phyloP scores from a whole-genome alignment of 768 basidiomycete genomes.

The Boletus rubroflammeus region DNA sequence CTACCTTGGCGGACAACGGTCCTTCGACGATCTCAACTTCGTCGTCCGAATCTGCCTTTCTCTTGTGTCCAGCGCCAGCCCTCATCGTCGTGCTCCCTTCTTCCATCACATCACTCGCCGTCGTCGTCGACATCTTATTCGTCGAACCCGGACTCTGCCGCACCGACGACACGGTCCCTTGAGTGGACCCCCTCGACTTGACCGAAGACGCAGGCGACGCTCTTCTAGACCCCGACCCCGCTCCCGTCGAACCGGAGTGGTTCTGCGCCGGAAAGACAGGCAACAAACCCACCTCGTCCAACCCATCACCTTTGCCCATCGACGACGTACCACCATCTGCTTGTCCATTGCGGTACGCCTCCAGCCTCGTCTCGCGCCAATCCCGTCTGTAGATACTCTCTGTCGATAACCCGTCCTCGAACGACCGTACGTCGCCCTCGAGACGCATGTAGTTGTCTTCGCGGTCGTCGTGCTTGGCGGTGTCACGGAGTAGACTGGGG shows the following conservation, averaged over 20 bases:
- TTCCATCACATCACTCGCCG: conserved; percentile 41
- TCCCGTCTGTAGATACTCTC: conserved; percentile 71
- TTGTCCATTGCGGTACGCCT: conserved; percentile 14
- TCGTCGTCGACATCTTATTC: conserved; percentile 43
- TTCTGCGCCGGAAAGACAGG: conserved; percentile 22
- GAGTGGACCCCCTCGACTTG: conserved; percentile 35
- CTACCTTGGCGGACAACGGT: conserved; percentile 37
- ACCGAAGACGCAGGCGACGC: conserved; percentile 50
- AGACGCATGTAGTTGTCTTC: conserved; percentile 17
- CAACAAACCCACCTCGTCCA: conserved; percentile 30
- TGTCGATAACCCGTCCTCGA: conserved; percentile 60
- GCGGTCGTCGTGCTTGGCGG: conserved; percentile 18
- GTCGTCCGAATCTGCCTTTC: conserved; percentile 54
- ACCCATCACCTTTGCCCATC: conserved; percentile 20
- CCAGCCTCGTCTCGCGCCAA: conserved; percentile 69
- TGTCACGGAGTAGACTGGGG: neutral
- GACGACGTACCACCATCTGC: conserved; percentile 5
- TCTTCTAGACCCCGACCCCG: conserved; percentile 33
- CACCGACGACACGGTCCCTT: conserved; percentile 25
- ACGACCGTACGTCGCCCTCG: conserved; percentile 49
- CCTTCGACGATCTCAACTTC: conserved; percentile 54
- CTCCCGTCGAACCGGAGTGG: conserved; percentile 10
- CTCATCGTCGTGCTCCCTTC: conserved; percentile 30
- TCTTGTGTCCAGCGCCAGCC: conserved; percentile 35
- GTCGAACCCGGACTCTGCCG: conserved; percentile 49